Percentiles rank a stretch among this genome's conserved stretches.
phyloP scores from a whole-genome alignment of 2,329 filamentous ascomycete species.

The Pestalotiopsis sp. region DNA sequence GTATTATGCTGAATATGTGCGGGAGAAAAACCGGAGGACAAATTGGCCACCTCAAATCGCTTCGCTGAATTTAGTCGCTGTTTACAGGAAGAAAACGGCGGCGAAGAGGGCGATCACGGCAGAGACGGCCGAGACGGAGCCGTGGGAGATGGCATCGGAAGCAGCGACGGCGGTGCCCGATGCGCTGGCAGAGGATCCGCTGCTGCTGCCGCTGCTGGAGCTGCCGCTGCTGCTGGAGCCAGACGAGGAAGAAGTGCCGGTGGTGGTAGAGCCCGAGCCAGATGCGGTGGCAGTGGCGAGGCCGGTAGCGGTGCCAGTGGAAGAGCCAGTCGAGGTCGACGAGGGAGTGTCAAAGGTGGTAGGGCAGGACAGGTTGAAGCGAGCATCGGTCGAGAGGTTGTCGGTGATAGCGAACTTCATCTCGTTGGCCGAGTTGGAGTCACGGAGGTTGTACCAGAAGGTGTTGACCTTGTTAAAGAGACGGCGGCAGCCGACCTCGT shows the following conservation, averaged over 20 bases:
- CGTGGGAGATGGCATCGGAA: conserved; percentile 2
- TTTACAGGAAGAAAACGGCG: conserved; percentile 4
- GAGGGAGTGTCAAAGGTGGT: conserved; percentile 40
- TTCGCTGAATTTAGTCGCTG: background rate
- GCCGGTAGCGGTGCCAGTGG: conserved; percentile 20
- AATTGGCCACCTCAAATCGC: background rate
- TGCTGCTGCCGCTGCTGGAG: conserved; percentile 11
- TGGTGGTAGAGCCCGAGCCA: conserved; percentile 17
- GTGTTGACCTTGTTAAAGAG: conserved; percentile 59
- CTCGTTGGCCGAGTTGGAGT: conserved; percentile 62
- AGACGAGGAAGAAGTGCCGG: conserved; percentile 6
- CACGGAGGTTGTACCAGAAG: conserved; percentile 66
- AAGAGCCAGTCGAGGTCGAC: conserved; percentile 23
- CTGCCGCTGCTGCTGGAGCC: background rate
- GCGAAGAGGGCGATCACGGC: conserved; percentile 7
- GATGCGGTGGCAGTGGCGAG: conserved; percentile 22
- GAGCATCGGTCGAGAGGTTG: conserved; percentile 52
- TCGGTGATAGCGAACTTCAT: conserved; percentile 61
- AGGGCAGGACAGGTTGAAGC: conserved; percentile 58
- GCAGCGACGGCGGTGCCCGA: conserved; percentile 18
- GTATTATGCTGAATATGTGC: background rate
- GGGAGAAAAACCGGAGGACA: background rate
- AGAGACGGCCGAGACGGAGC: conserved; percentile 7
- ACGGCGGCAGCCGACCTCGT: conserved; percentile 60
- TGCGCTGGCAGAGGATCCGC: conserved; percentile 9